These are phyloP conservation scores for Leucosporidium scottii DNA, from an alignment of 768 basidiomycete genomes.

Conservation along the genomic window DNA sequence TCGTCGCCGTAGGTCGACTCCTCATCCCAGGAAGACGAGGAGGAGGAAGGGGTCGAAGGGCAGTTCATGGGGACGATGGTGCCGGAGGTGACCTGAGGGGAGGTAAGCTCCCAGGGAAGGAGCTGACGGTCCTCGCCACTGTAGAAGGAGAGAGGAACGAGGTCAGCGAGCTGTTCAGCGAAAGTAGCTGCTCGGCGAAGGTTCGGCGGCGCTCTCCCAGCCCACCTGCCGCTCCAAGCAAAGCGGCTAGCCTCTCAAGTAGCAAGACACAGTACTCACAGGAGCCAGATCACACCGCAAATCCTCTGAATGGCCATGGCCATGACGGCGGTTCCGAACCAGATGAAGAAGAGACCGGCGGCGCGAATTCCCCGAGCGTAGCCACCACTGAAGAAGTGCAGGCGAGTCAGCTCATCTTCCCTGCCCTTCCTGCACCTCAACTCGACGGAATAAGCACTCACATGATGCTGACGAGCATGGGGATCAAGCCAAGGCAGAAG, in stretches of 20 bases:
- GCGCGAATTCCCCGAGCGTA: slow-evolving; percentile 24
- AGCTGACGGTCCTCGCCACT: slow-evolving; percentile 31
- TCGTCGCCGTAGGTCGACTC: slow-evolving; percentile 21
- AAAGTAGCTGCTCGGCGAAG: no score
- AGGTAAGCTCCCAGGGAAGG: slow-evolving; percentile 27
- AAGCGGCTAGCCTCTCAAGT: neutral
- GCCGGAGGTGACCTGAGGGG: slow-evolving; percentile 27
- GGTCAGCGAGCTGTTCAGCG: no score
- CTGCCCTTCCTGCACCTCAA: no score
- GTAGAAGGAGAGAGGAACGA: no score
- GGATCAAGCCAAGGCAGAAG: slow-evolving; percentile 24
- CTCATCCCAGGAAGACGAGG: slow-evolving; percentile 24
- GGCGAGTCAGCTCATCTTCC: neutral
- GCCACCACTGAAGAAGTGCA: neutral
- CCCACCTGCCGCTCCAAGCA: no score
- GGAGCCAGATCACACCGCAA: slow-evolving; percentile 32
- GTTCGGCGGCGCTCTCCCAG: no score
- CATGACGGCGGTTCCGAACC: slow-evolving; percentile 26
- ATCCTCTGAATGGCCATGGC: slow-evolving; percentile 30
- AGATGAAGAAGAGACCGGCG: slow-evolving; percentile 26
- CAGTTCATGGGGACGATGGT: slow-evolving; percentile 25
- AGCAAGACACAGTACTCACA: neutral
- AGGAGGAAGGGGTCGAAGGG: slow-evolving; percentile 10
- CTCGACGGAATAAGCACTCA: neutral
- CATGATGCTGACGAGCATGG: slow-evolving; percentile 27